Evolutionary conservation across 352 stramenopile genomes (phyloP).

Genomic region (Globisporangium mamillatum): DNA sequence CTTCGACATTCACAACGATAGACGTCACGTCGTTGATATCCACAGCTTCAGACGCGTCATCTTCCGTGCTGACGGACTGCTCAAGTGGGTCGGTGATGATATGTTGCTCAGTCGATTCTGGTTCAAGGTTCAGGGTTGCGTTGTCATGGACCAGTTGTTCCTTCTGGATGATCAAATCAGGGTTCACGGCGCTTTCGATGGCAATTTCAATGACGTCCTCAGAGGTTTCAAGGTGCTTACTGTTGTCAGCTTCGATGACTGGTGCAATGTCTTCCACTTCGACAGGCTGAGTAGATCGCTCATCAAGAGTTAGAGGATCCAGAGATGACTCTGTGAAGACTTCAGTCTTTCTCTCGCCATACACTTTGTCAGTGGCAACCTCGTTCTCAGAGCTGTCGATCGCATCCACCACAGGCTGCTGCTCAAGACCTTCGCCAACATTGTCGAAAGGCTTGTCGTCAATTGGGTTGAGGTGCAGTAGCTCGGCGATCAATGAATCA

Average conservation of each 20-base stretch:
- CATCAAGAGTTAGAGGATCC: neutral
- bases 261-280: neutral
- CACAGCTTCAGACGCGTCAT: neutral
- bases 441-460: neutral
- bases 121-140: neutral
- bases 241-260: neutral
- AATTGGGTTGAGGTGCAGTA: constrained; percentile 10
- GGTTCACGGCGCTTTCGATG: constrained; percentile 15
- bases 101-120: neutral
- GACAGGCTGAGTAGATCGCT: neutral
- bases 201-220: constrained; percentile 13
- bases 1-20: neutral
- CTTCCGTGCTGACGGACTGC: neutral
- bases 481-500: constrained; percentile 11
- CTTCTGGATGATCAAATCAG: constrained; percentile 7
- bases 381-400: neutral
- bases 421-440: neutral
- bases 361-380: neutral
- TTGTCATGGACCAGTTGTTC: neutral
- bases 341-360: neutral
- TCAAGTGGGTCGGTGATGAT: neutral
- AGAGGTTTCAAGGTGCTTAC: neutral
- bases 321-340: neutral
- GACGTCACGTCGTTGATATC: neutral
- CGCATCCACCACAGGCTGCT: neutral